phyloP scores from a whole-genome alignment of 345 rosid species.

The Brassica nigra region DNA sequence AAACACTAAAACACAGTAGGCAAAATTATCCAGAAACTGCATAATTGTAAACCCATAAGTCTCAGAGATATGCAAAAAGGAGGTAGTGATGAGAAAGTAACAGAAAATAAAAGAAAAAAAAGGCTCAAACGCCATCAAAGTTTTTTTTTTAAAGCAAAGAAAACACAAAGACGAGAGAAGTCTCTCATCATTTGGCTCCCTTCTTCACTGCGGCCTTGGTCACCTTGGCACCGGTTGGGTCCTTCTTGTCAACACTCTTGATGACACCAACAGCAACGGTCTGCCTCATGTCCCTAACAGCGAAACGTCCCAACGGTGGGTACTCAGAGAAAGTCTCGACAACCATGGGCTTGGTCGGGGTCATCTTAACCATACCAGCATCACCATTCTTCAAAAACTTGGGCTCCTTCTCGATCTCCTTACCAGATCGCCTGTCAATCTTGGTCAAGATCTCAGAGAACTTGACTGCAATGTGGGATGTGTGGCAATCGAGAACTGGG shows the following conservation, averaged over 20 bases:
- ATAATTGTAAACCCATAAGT: conserved; percentile 24
- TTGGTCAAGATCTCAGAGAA: conserved; percentile 20
- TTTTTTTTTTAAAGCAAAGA: not conserved
- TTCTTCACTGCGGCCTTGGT: conserved; percentile 89
- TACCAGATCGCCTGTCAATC: conserved; percentile 17
- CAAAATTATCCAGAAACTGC: conserved; percentile 27
- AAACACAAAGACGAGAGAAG: not conserved
- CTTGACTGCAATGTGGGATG: conserved; percentile 18
- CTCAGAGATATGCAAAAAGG: conserved; percentile 24
- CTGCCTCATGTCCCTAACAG: conserved; percentile 93
- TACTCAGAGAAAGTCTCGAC: conserved; percentile 81
- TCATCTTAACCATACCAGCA: conserved; percentile 64
- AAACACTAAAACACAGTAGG: not conserved
- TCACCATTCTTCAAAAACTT: conserved; percentile 81
- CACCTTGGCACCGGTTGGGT: conserved; percentile 77
- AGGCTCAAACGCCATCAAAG: conserved; percentile 36
- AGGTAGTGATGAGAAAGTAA: conserved; percentile 14
- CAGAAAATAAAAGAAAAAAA: conserved; percentile 5
- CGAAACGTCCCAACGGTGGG: conserved; percentile 89
- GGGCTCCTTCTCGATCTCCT: conserved; percentile 18
- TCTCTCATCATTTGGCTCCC: conserved; percentile 63
- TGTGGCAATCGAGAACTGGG: conserved; percentile 16
- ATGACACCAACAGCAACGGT: conserved; percentile 92
- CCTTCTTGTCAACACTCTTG: conserved; percentile 88
- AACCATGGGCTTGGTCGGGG: conserved; percentile 91